Evolutionary conservation across 2,329 filamentous ascomycete species (phyloP).

Genomic region (Pezicula neosporulosa): DNA sequence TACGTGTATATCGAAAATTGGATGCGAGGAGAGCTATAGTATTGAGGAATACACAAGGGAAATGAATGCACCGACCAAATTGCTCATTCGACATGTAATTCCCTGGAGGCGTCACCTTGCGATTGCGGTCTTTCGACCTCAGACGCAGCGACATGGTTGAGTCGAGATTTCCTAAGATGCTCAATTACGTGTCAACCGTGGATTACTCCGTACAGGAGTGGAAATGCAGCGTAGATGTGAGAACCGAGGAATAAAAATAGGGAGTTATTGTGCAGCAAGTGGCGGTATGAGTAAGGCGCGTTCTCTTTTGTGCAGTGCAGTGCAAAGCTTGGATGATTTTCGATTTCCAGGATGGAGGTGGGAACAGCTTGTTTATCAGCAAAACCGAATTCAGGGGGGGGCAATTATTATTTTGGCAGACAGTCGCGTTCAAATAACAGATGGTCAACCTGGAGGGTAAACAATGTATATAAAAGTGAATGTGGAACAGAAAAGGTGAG

Average conservation of each 20-base stretch:
- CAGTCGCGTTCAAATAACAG: not conserved
- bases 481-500: not conserved
- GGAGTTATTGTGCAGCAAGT: too few species aligned
- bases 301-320: too few species aligned
- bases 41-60: slow-evolving; percentile 7
- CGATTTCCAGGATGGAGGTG: too few species aligned
- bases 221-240: not conserved
- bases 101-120: slow-evolving; percentile 58
- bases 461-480: not conserved
- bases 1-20: too few species aligned
- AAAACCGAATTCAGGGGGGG: not conserved
- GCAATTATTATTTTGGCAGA: not conserved
- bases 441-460: not conserved
- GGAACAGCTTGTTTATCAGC: not conserved
- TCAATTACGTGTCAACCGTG: not conserved
- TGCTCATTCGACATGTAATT: slow-evolving; percentile 65
- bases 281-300: too few species aligned
- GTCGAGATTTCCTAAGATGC: not conserved
- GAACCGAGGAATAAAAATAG: not conserved
- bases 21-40: slow-evolving; percentile 8
- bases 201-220: not conserved
- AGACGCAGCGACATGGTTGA: slow-evolving; percentile 23
- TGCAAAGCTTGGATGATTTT: too few species aligned
- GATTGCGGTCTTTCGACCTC: slow-evolving; percentile 30
- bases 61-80: slow-evolving; percentile 48